Conservation (phyloP, 805 yeast genomes). For the Starmerella kuoi region DNA sequence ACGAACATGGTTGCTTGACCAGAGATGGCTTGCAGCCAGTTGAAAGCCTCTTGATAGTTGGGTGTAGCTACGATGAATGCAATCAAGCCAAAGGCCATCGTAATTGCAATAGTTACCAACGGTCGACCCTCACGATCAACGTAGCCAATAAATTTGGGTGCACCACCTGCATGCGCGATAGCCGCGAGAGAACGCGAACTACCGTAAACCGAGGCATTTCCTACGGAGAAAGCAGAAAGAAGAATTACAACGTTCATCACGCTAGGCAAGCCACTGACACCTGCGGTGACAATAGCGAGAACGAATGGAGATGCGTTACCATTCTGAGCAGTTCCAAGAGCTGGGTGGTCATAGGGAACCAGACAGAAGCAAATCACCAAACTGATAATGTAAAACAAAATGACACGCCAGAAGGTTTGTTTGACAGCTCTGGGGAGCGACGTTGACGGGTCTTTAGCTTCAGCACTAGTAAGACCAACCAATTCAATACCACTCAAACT, state of each 20-base stretch:
- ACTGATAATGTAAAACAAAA: conserved; percentile 51
- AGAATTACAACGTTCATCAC: conserved; percentile 58
- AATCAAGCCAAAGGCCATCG: conserved; percentile 37
- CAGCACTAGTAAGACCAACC: conserved; percentile 64
- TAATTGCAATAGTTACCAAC: conserved; percentile 41
- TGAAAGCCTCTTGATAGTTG: conserved; percentile 41
- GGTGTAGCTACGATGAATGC: conserved; percentile 47
- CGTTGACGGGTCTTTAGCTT: conserved; percentile 52
- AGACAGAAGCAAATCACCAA: conserved; percentile 47
- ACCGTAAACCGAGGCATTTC: conserved; percentile 55
- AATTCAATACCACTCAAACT: conserved; percentile 68
- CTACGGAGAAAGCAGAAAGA: conserved; percentile 58
- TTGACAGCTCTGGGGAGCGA: conserved; percentile 61
- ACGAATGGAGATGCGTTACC: conserved; percentile 61
- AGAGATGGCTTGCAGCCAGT: conserved; percentile 62
- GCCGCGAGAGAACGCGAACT: conserved; percentile 57
- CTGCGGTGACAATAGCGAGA: conserved; percentile 51
- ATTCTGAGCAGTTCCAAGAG: conserved; percentile 41
- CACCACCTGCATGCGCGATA: conserved; percentile 50
- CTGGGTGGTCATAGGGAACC: conserved; percentile 47
- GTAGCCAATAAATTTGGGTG: conserved; percentile 47
- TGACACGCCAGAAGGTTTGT: conserved; percentile 70
- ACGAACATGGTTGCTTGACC: conserved; percentile 64
- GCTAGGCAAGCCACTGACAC: conserved; percentile 53
- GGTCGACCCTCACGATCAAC: conserved; percentile 66